These are phyloP conservation scores for Pontederia crassipes DNA, from an alignment of 176 grass and related monocot genomes.

Conservation along the genomic window DNA sequence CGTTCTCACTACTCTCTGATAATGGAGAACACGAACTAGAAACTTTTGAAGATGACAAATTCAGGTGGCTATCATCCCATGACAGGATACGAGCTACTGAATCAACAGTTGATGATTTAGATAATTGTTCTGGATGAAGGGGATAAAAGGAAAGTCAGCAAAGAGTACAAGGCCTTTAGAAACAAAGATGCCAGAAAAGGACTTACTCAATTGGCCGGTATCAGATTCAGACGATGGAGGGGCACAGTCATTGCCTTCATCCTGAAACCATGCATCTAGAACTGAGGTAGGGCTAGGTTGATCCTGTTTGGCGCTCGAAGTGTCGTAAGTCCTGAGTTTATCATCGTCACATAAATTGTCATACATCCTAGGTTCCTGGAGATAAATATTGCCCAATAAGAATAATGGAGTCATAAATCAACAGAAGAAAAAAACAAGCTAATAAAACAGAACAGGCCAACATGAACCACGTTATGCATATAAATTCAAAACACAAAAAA, in stretches of 20 bases:
- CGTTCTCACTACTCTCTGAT: conserved; percentile 32
- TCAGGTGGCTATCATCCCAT: conserved; percentile 38
- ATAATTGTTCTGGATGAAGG: not conserved
- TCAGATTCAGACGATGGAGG: conserved; percentile 40
- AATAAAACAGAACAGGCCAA: not conserved
- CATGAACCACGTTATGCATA: not conserved
- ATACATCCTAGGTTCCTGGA: conserved; percentile 27
- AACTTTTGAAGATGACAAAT: conserved; percentile 17
- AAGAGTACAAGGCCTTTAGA: too few species aligned
- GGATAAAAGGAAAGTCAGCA: too few species aligned
- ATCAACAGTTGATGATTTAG: conserved; percentile 28
- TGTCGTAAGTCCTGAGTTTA: conserved; percentile 13
- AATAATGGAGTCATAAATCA: not conserved
- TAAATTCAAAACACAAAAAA: not conserved
- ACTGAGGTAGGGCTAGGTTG: conserved; percentile 72
- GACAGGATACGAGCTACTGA: conserved; percentile 41
- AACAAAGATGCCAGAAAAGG: too few species aligned
- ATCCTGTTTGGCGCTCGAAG: conserved; percentile 20
- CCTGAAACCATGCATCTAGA: conserved; percentile 48
- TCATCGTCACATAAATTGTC: conserved; percentile 30
- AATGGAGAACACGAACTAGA: conserved; percentile 7
- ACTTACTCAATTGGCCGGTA: too few species aligned
- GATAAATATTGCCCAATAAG: conserved; percentile 30
- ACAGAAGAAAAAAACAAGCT: not conserved
- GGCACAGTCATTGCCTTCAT: conserved; percentile 38